Evolutionary conservation across 2,329 filamentous ascomycete species (phyloP), one percentile per base, ranked within the genome.

Genomic region (Periconia digitata): DNA sequence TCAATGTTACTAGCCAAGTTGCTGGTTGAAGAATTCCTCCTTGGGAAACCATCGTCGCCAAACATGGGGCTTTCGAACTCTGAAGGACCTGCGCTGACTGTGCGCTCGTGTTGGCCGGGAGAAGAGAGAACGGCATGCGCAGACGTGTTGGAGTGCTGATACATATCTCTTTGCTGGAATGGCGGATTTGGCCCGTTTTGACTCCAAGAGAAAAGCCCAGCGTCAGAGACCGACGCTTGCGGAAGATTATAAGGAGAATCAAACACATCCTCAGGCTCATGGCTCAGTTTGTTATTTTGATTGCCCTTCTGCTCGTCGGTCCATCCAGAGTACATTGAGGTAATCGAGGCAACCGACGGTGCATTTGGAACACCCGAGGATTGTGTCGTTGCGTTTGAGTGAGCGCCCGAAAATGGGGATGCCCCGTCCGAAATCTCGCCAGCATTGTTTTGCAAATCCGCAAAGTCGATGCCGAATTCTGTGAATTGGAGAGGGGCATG

Each of bases 1-100:
- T 70, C 66, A 50, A 73, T 71, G 23, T 69, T 72, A 41, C 62
- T 61, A n/a, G 70, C 67, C 16, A 74, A 56, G 23, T 67, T 71
- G 45, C 63, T 69, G 6, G 69, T 70, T 4, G 71, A 72, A 2
- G 71, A 74, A 38, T 71, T 71, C 16, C 69, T 63, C 24, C 69
- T 63, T 12, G 62, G 49, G 40, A 59, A 69, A 2, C 45, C 52
- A n/a, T 71, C 69, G 13, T 70, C 66, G 17, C 60, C 55, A 44
- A 69, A 72, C 15, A 55, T 42, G 10, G 59, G 52, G 17, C 56
- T 50, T 10, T 70, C 68, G 29, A 69, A 63, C 37, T 72, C 70
- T 4, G 62, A 58, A 22, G 62, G 55, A 20, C 58, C 60, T 21
- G 61, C 53, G 56, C 65, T 70, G 22, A 62, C 54, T 45, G 64